These are phyloP conservation scores for Paraleonurus japonicus DNA, from an alignment of 257 asterid genomes.

Conservation along the genomic window DNA sequence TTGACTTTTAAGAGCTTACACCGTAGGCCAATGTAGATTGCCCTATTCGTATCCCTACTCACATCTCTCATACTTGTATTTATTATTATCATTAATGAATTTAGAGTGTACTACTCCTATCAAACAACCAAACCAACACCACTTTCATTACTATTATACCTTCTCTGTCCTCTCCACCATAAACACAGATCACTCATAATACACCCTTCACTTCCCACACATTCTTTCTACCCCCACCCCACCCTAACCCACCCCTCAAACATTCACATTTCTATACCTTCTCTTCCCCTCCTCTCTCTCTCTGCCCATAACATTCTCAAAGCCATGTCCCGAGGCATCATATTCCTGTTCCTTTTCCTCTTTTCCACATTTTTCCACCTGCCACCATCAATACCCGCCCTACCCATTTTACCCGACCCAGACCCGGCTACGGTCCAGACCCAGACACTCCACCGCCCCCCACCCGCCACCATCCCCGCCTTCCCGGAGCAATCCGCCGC, in stretches of 20 bases:
- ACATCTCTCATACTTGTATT: no score
- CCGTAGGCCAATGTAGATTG: no score
- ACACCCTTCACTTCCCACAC: slow-evolving; percentile 8
- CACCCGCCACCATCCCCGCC: slow-evolving; percentile 88
- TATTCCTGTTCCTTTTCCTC: slow-evolving; percentile 35
- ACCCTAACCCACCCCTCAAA: neutral
- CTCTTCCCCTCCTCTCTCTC: slow-evolving; percentile 10
- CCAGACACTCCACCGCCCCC: slow-evolving; percentile 51
- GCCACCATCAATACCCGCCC: slow-evolving; percentile 35
- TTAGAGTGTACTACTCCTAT: no score
- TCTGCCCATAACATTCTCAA: slow-evolving; percentile 18
- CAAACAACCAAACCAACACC: neutral
- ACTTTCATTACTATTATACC: neutral
- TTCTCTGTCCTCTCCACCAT: neutral
- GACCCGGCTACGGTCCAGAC: slow-evolving; percentile 51
- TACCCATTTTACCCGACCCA: slow-evolving; percentile 59
- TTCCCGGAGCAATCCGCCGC: slow-evolving; percentile 84
- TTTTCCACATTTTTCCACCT: slow-evolving; percentile 22
- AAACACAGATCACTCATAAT: neutral
- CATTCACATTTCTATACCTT: slow-evolving; percentile 2
- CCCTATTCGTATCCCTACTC: no score
- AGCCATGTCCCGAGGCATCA: slow-evolving; percentile 52
- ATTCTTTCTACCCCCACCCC: neutral
- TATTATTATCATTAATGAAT: no score
- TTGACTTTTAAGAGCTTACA: no score